Base-by-base conservation (phyloP, 2,329 filamentous ascomycete genomes). In the Aspergillus tubingensis region DNA sequence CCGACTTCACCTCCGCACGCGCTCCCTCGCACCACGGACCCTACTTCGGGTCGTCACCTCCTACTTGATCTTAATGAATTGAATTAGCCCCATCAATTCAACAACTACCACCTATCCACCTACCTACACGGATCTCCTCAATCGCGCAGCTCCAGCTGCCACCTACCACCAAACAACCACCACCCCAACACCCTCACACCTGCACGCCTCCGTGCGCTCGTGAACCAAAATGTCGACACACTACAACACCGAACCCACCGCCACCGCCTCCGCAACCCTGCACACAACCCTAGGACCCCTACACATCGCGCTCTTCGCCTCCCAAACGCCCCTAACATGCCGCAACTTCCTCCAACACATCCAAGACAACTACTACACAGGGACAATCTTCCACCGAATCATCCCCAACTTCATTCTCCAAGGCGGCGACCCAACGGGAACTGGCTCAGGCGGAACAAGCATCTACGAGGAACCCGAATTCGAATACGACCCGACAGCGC, bases 281-380 rank as follows among this genome's bases (percentile, higher is more conserved):
- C 89, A 96, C 77, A 99, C 95, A 8, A 96, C 91, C 6, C 83
- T 89, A 49, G 95, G 95, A 76, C 93, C 96, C 71, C 85, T 99
- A 60, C 88, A 91, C 39, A 85, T 99, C 77, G 92, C 96, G 77
- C 88, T 99, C 59, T 99, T 96, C 82, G 93, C 93, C 17, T 95
- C 95, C 73, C 95, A 99, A 78, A 90, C 91, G 0, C 95, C 95
- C 8, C 83, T 97, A 63, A 90, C 95, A 25, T 92, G 89, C 73
- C 92, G 94, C 68, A 98, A 97, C 80, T 99, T 99, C 78, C 85
- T 99, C 39, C 95, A 99, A 76, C 89, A 93, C 72, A 95, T 91
- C 73, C 85, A 97, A 67, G 93, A 99, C 74, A 92, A 92, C 68
- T 98, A 98, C 81, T 99, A 98, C 81, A 89, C 92, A 70, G 88